Evolutionary conservation across 768 basidiomycete species (phyloP).

Genomic region (Russula lepida): DNA sequence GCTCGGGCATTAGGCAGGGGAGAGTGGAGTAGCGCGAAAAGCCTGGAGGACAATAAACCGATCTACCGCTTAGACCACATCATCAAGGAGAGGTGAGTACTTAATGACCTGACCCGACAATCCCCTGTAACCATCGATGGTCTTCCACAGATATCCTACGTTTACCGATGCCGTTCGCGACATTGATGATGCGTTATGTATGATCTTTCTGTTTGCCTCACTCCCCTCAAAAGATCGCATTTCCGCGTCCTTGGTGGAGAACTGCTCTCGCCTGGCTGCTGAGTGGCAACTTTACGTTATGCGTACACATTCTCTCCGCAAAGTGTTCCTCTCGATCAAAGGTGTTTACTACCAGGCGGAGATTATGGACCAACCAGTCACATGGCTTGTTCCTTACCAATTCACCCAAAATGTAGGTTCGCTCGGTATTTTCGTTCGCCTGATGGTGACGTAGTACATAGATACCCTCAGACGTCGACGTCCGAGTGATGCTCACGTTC

Average conservation of each 20-base stretch:
- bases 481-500: constrained; percentile 97
- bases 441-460: constrained; percentile 27
- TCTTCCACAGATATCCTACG: constrained; percentile 72
- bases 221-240: constrained; percentile 82
- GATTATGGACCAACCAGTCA: constrained; percentile 84
- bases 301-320: constrained; percentile 74
- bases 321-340: constrained; percentile 94
- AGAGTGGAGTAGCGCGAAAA: constrained; percentile 94
- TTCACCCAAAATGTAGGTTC: constrained; percentile 83
- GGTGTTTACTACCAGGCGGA: constrained; percentile 98
- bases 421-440: constrained; percentile 2
- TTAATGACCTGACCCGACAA: not conserved
- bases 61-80: constrained; percentile 91
- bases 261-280: constrained; percentile 80
- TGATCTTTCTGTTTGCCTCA: constrained; percentile 87
- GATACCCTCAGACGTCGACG: constrained; percentile 93
- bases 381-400: constrained; percentile 95
- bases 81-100: constrained; percentile 84
- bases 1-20: constrained; percentile 86
- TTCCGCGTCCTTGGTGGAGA: constrained; percentile 76
- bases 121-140: not conserved
- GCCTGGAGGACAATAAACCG: constrained; percentile 87
- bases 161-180: constrained; percentile 94
- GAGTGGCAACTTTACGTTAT: constrained; percentile 98
- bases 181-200: constrained; percentile 94